Conservation (phyloP, 768 basidiomycete species). For the Podaxis sp. region DNA sequence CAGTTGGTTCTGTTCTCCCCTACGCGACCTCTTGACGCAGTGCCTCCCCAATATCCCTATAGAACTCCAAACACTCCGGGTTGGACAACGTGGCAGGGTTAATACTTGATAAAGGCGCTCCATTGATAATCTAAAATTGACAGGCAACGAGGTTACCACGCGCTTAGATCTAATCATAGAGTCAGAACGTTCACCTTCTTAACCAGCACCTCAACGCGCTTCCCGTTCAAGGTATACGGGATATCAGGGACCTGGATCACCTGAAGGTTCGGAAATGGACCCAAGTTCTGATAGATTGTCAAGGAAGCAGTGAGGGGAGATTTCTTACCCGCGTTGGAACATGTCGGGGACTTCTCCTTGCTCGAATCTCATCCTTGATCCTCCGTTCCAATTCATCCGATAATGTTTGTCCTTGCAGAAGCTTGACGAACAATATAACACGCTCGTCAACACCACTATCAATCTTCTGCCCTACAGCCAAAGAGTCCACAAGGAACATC, state of each 20-base stretch:
- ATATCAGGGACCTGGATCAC: conserved; percentile 68
- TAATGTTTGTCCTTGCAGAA: conserved; percentile 44
- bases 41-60: conserved; percentile 45
- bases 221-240: conserved; percentile 78
- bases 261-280: conserved; percentile 27
- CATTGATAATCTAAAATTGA: conserved; percentile 64
- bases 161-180: conserved; percentile 9
- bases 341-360: conserved; percentile 65
- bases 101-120: conserved; percentile 59
- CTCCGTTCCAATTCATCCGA: conserved; percentile 46
- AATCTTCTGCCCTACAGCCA: conserved; percentile 70
- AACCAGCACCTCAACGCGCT: conserved; percentile 74
- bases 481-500: conserved; percentile 48
- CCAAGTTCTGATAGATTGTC: conserved; percentile 1
- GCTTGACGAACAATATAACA: conserved; percentile 72
- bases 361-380: conserved; percentile 59
- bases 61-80: conserved; percentile 65
- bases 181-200: conserved; percentile 50
- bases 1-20: background rate
- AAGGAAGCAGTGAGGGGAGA: background rate
- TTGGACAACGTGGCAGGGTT: conserved; percentile 73
- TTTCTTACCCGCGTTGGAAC: conserved; percentile 64
- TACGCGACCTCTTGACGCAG: conserved; percentile 42
- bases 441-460: conserved; percentile 66
- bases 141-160: conserved; percentile 14